Evolutionary conservation across 495 filamentous ascomycete species (phyloP), one percentile per base, ranked within the genome.

Genomic region (Hypoxylon cercidicola): DNA sequence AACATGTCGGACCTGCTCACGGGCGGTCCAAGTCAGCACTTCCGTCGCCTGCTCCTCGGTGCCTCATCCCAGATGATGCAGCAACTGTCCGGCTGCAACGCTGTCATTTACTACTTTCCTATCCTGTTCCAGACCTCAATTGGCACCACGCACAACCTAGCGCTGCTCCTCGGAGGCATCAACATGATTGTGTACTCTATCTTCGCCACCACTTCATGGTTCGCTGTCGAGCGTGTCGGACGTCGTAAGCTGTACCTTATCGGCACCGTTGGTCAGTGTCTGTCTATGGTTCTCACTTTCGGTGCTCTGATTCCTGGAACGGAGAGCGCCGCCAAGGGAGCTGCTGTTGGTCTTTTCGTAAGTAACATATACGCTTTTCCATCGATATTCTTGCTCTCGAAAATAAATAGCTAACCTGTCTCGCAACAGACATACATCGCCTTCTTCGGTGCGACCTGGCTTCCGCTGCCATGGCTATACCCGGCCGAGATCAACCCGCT

Each of bases 81-180:
- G 77, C 91, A 95, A 68, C 41, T 74, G 4, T 86, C 86, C 53
- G 87, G 87, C 10, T 92, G 89, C 75, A 93, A 93, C 58, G 90
- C 90, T 11, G 89, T 91, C 65, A 93, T 93, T 70, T 95, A 95
- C 81, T 93, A 90, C 76, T 89, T 90, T 62, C 89, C 90, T 0
- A 83, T 93, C 39, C 83, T 95, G 0, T 92, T 93, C 76, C 73
- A 92, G 75, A 72, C 81, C 10, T 87, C 85, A 16, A 86, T 93
- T 63, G 73, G 70, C 0, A 68, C 70, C 5, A 49, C 68, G 18
- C 82, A 88, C 62, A 82, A 84, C 53, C 81, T 93, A 64, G 82
- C 86, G 12, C 73, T 93, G 10, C 78, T 94, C 12, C 77, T 94
- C 5, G 91, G 90, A 34, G 91, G 91, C 70, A 84, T 93, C 37